Base-by-base conservation (phyloP, 2,329 filamentous ascomycete genomes). In the Arthrobotrys iridis region DNA sequence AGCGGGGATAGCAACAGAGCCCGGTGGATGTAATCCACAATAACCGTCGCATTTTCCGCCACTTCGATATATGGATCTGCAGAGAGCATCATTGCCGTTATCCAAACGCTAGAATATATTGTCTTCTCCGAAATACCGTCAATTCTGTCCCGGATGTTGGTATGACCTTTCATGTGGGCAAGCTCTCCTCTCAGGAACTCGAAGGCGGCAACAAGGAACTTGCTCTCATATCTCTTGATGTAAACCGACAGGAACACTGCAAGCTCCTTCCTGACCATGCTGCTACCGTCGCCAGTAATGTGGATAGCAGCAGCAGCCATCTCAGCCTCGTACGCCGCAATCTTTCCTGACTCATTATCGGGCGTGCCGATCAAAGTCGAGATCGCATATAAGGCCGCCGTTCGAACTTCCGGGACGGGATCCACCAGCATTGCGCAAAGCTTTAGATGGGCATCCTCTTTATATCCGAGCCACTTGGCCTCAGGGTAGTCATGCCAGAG, bases 51-150 rank as follows among this genome's bases (percentile, higher is more conserved):
- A 81, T 95, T 91, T 77, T 90, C 87, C 77, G 96, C 91, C 33
- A 98, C 92, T 80, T 98, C 94, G 0, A 94, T 93, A 80, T 97
- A 93, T 41, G 95, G 94, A 80, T 99, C 95, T 15, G 96, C 92
- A 46, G 93, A 94, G 82, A 98, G 86, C 77, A 96, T 92, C 72
- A 97, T 85, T 45, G 96, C 86, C 80, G 97, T 92, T 81, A 96
- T 95, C 95, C 95, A 99, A 77, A 96, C 91, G 0, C 93, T 91
- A 28, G 93, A 91, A 81, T 96, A 97, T 15, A 97, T 91, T 0
- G 93, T 97, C 80, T 96, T 95, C 77, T 92, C 89, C 10, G 93
- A 93, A 8, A 92, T 82, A 0, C 88, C 87, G 46, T 88, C 86
- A 1, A 86, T 76, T 15, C 77, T 77, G 45, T 80, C 73, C 24